These are phyloP conservation scores for Harrya chromipes DNA, from an alignment of 768 basidiomycete species.

Conservation along the genomic window DNA sequence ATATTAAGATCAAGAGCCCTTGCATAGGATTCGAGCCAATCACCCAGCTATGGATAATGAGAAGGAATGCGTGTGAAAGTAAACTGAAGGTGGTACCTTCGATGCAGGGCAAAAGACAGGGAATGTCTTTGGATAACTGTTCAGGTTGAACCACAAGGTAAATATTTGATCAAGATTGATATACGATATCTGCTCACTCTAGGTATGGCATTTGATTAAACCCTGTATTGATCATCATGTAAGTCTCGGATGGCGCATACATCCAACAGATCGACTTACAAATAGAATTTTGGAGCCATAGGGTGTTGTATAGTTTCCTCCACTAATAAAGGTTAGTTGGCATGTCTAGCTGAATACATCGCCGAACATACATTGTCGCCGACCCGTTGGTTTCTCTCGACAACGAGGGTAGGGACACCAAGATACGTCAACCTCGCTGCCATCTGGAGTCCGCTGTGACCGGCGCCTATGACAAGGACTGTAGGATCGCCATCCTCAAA, in stretches of 20 bases:
- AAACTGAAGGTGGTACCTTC: conserved; percentile 35
- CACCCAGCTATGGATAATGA: conserved; percentile 41
- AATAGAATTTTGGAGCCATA: conserved; percentile 51
- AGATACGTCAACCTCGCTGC: conserved; percentile 61
- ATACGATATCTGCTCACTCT: conserved; percentile 35
- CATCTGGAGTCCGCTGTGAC: conserved; percentile 61
- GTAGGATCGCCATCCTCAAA: conserved; percentile 48
- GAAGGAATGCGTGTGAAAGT: neutral
- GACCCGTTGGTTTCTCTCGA: conserved; percentile 48
- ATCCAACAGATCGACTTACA: conserved; percentile 34
- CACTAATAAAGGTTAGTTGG: conserved; percentile 30
- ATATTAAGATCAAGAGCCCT: conserved; percentile 56
- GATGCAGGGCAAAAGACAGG: conserved; percentile 47
- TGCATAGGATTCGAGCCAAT: conserved; percentile 64
- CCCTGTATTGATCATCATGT: conserved; percentile 32
- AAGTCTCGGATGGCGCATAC: conserved; percentile 2
- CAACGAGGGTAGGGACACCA: conserved; percentile 50
- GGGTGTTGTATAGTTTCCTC: conserved; percentile 54
- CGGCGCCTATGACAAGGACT: conserved; percentile 62
- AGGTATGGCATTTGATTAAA: conserved; percentile 54
- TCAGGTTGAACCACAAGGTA: neutral
- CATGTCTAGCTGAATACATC: neutral
- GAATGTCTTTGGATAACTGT: conserved; percentile 53
- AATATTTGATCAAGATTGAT: neutral
- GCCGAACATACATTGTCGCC: conserved; percentile 40